Conservation (phyloP, 1,139 yeast species). For the Yamadazyma siamensis region DNA sequence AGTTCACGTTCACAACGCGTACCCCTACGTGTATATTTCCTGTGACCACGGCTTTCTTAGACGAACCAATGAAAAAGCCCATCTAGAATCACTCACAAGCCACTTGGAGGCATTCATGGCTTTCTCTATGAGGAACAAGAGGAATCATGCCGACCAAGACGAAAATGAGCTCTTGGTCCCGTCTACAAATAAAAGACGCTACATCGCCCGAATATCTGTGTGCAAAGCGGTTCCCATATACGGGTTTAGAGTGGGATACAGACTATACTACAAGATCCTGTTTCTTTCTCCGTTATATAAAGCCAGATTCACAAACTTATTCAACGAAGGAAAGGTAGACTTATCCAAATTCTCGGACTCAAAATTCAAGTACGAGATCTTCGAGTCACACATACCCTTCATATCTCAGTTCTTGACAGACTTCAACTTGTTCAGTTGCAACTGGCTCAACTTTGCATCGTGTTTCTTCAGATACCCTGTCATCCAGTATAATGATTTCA, state of each 20-base stretch:
- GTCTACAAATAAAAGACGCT: constrained; percentile 5
- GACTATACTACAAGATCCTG: constrained; percentile 63
- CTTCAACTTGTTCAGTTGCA: constrained; percentile 80
- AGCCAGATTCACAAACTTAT: constrained; percentile 55
- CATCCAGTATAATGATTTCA: constrained; percentile 10
- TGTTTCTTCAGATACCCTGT: constrained; percentile 42
- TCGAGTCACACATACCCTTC: constrained; percentile 80
- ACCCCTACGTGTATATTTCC: constrained; percentile 74
- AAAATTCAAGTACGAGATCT: constrained; percentile 22
- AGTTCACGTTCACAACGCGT: constrained; percentile 79
- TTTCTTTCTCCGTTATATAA: constrained; percentile 62
- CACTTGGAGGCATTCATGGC: constrained; percentile 19
- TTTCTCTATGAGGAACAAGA: constrained; percentile 13
- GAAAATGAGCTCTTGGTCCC: constrained; percentile 4
- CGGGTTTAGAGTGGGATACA: constrained; percentile 71
- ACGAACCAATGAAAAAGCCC: constrained; percentile 6
- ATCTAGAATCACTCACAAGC: constrained; percentile 13
- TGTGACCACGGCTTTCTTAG: constrained; percentile 22
- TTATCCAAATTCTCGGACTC: constrained; percentile 7
- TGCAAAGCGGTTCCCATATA: constrained; percentile 82
- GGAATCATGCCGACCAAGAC: constrained; percentile 10
- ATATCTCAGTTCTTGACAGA: constrained; percentile 77
- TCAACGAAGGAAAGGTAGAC: constrained; percentile 49
- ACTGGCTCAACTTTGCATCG: constrained; percentile 52
- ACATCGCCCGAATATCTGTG: constrained; percentile 60